Conservation (phyloP, 163 green algal species). For the Chloroidium sp. region DNA sequence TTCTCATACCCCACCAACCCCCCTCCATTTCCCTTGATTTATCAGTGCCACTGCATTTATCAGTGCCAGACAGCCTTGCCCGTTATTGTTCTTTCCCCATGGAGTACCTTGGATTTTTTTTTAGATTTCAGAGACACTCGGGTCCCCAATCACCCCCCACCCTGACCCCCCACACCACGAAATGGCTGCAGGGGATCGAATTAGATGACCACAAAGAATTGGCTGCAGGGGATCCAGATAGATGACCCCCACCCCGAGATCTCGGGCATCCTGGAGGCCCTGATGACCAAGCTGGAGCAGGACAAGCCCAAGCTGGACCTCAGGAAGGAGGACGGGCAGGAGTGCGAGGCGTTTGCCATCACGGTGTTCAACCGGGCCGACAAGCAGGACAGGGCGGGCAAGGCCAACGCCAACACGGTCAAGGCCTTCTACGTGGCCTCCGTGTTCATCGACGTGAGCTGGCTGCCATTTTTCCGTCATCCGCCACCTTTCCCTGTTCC, state of each 20-base stretch:
- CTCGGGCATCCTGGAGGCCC: constrained; percentile 33
- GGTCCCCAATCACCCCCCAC: too few species aligned
- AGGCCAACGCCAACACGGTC: constrained; percentile 53
- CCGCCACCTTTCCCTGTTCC: neutral
- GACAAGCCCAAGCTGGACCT: constrained; percentile 35
- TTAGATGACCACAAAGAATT: too few species aligned
- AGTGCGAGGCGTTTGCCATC: constrained; percentile 68
- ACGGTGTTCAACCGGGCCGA: constrained; percentile 68
- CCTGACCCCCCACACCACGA: too few species aligned
- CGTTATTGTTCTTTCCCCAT: too few species aligned
- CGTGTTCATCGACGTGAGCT: constrained; percentile 72
- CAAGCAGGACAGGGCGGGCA: constrained; percentile 58
- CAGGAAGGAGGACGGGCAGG: constrained; percentile 22
- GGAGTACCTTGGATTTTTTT: too few species aligned
- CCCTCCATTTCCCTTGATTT: too few species aligned
- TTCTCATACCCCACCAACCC: too few species aligned
- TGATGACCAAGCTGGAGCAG: constrained; percentile 52
- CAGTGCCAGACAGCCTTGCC: too few species aligned
- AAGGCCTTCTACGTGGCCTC: constrained; percentile 76
- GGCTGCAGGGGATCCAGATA: constrained; percentile 36
- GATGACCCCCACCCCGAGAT: constrained; percentile 33
- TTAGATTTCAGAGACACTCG: too few species aligned
- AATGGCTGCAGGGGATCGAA: too few species aligned
- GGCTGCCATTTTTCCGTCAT: neutral
- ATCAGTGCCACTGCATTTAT: too few species aligned